Evolutionary conservation across 345 rosid species (phyloP), one percentile per base, ranked within the genome.

Genomic region (Aquilaria malaccensis): DNA sequence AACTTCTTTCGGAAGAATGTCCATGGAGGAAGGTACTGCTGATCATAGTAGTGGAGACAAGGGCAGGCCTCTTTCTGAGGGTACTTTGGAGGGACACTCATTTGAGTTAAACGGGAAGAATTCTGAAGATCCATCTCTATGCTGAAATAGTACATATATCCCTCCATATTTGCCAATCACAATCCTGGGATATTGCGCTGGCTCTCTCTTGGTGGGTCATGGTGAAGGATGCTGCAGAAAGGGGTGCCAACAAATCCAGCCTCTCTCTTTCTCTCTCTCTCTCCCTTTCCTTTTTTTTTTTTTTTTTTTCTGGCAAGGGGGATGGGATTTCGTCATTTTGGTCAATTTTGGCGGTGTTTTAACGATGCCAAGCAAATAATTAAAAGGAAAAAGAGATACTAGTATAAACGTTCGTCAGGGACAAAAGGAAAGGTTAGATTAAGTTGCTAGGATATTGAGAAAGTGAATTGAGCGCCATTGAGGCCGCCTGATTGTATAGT

Each of bases 401-500:
- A 32, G 66, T 52, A 53, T 45, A 37, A 50, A 62, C 56, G 33
- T 59, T 45, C 52, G 56, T 22, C 22, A 60, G 63, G 64, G 45
- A 41, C 22, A 22, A 11, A 61, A 30, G 9, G 70, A 48, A 48
- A 45, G 53, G 52, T 10, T 10, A 47, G 11, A 45, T 22, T 53
- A 51, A 59, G 60, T 15, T 53, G 50, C 41, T 63, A 57, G 73
- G 47, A 60, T 22, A 13, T 62, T 63, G 45, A 67, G 64, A 33
- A 62, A 54, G 31, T 52, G 58, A 55, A 53, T 59, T 59, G 30
- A 37, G 43, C 43, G 4, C 43, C 1, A 37, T 37, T 48, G 66
- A 61, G 52, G 62, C 55, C 70, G 45, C 63, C 56, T 56, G 68
- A 60, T 47, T 79, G 80, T 79, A 76, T 66, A 79, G 80, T 62